phyloP scores from a whole-genome alignment of 2,329 filamentous ascomycete genomes.

The Talaromyces rugulosus region DNA sequence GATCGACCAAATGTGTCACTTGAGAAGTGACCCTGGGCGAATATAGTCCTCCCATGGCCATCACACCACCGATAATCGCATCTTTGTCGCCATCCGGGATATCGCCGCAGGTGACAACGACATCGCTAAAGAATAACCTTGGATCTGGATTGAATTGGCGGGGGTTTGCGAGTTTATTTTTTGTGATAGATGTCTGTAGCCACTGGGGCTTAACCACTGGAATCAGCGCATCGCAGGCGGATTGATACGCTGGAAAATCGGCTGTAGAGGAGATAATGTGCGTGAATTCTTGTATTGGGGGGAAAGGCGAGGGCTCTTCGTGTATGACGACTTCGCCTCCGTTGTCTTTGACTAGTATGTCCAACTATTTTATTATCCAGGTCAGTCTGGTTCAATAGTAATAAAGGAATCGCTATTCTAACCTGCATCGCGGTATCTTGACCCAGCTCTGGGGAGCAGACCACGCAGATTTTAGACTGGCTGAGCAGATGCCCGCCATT shows the following conservation, averaged over 20 bases:
- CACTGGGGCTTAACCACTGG: slow-evolving; percentile 80
- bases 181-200: slow-evolving; percentile 67
- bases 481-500: slow-evolving; percentile 36
- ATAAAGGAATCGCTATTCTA: not conserved
- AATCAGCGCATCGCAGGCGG: slow-evolving; percentile 70
- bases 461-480: slow-evolving; percentile 44
- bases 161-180: slow-evolving; percentile 68
- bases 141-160: slow-evolving; percentile 89
- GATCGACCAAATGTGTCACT: slow-evolving; percentile 84
- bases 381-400: not conserved
- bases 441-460: slow-evolving; percentile 38
- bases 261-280: slow-evolving; percentile 72
- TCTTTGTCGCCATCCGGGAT: slow-evolving; percentile 84
- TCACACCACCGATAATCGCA: slow-evolving; percentile 81
- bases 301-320: slow-evolving; percentile 31
- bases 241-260: slow-evolving; percentile 84
- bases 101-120: slow-evolving; percentile 77
- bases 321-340: slow-evolving; percentile 47
- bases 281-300: slow-evolving; percentile 47
- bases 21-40: slow-evolving; percentile 65
- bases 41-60: slow-evolving; percentile 84
- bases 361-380: slow-evolving; percentile 34
- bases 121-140: slow-evolving; percentile 80
- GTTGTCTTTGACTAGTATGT: slow-evolving; percentile 42
- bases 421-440: slow-evolving; percentile 40